These are phyloP conservation scores for Yamadazyma akitaensis DNA, from an alignment of 805 yeast genomes.

Conservation along the genomic window DNA sequence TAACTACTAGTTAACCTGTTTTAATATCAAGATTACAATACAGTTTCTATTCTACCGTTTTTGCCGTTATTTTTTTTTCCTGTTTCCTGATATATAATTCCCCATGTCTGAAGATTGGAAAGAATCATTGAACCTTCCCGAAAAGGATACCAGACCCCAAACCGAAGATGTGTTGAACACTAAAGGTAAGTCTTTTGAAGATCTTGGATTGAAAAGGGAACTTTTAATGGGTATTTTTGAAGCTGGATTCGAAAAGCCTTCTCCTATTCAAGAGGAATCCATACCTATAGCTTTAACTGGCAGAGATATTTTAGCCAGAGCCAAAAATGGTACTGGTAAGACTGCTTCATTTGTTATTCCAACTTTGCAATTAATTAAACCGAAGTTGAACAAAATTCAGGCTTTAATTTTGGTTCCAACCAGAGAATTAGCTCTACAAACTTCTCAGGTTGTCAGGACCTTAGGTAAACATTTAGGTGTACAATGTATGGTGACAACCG, in stretches of 20 bases:
- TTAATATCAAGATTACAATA: not conserved
- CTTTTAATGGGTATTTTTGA: constrained; percentile 97
- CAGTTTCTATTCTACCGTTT: not conserved
- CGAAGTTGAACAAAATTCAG: constrained; percentile 80
- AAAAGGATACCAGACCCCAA: constrained; percentile 89
- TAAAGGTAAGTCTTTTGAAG: constrained; percentile 88
- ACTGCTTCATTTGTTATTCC: constrained; percentile 98
- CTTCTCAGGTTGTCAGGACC: constrained; percentile 95
- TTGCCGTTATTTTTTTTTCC: not conserved
- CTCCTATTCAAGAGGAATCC: constrained; percentile 96
- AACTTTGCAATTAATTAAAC: constrained; percentile 81
- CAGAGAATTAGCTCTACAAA: constrained; percentile 95
- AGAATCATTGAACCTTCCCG: constrained; percentile 66
- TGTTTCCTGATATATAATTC: not conserved
- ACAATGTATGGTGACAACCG: constrained; percentile 96
- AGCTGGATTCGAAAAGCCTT: constrained; percentile 97
- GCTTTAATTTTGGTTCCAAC: constrained; percentile 94
- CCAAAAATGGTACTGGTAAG: constrained; percentile 98
- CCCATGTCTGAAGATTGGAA: constrained; percentile 53
- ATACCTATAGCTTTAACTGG: constrained; percentile 95
- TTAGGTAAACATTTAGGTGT: constrained; percentile 90
- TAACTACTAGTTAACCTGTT: not conserved
- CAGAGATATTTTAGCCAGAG: constrained; percentile 93
- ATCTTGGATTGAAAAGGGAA: constrained; percentile 87
- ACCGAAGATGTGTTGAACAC: constrained; percentile 94